Base-by-base conservation (phyloP, 2,329 filamentous ascomycete genomes). In the Paramyrothecium sp. region DNA sequence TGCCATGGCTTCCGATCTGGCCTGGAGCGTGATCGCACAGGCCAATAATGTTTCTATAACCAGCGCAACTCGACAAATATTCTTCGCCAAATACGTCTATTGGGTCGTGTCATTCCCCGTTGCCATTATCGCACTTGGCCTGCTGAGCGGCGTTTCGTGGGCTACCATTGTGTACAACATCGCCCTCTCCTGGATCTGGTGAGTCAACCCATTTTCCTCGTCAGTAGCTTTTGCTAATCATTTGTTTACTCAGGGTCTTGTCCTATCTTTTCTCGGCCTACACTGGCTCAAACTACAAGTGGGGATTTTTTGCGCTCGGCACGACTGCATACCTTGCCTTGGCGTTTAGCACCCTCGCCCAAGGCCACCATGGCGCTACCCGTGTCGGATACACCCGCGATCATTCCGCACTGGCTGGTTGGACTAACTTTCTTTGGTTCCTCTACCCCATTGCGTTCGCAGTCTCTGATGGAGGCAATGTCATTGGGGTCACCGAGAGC, bases 241-340 rank as follows among this genome's bases (percentile, higher is more conserved):
- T n/a, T 26, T 51, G 30, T 20, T 8, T 38, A 22, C 17, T 53
- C 23, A 69, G 67, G 67, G 65, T 83, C 59, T 62, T 83, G 62
- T 71, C 73, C 21, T 84, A 83, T 65, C 75, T 84, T 30, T 72
- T 76, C 54, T 73, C 72, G 21, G 79, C 81, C 54, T 79, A 77
- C 69, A 81, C 79, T 3, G 57, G 64, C 7, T 76, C 75, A 51
- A 74, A 71, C 62, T 84, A 85, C 70, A 84, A 83, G 69, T 85
- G 82, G 82, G 83, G 82, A 7, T 85, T 83, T 74, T 85, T 72
- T 65, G 76, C 71, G 60, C 82, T 83, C 56, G 82, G 81, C 60
- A 79, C 78, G 16, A 59, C 78, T 17, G 77, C 80, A 44, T 81
- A 70, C 60, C 21, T 79, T 11, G 66, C 80, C 53, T 72, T 84